Evolutionary conservation across 2,329 filamentous ascomycete species (phyloP).

Genomic region (Penicillium crustosum): DNA sequence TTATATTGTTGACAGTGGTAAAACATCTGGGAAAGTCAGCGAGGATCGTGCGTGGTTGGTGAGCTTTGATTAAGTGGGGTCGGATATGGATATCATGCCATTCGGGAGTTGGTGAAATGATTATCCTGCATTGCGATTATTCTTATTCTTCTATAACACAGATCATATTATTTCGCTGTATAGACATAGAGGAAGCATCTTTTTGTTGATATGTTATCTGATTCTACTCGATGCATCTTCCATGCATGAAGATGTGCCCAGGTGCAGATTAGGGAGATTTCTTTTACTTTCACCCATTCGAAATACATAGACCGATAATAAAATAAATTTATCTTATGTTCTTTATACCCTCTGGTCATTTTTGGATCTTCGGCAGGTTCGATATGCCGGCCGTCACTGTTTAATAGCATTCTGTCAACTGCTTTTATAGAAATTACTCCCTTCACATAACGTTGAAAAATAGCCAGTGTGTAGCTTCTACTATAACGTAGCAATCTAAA

Average conservation of each 20-base stretch:
- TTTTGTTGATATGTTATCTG: not conserved
- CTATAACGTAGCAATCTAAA: constrained; percentile 96
- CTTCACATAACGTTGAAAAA: constrained; percentile 83
- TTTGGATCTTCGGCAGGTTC: too few relatives aligned
- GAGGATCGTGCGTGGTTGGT: constrained; percentile 39
- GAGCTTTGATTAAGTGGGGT: constrained; percentile 24
- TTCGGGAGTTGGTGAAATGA: not conserved
- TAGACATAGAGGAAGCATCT: not conserved
- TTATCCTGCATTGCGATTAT: constrained; percentile 1
- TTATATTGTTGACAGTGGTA: constrained; percentile 39
- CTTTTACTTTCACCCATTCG: not conserved
- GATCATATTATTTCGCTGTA: not conserved
- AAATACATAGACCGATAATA: not conserved
- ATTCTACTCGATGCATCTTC: not conserved
- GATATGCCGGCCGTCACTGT: constrained; percentile 59
- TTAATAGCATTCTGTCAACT: constrained; percentile 75
- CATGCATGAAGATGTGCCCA: not conserved
- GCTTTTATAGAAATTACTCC: constrained; percentile 86
- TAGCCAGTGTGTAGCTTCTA: constrained; percentile 74
- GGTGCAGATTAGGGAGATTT: not conserved
- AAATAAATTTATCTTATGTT: too few relatives aligned
- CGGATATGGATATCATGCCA: not conserved
- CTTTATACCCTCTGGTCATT: too few relatives aligned
- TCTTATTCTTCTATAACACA: not conserved
- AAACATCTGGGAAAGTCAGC: constrained; percentile 29